Evolutionary conservation across 306 rosid genomes (phyloP), one percentile per base, ranked within the genome.

Genomic region (Lotus japonicus): DNA sequence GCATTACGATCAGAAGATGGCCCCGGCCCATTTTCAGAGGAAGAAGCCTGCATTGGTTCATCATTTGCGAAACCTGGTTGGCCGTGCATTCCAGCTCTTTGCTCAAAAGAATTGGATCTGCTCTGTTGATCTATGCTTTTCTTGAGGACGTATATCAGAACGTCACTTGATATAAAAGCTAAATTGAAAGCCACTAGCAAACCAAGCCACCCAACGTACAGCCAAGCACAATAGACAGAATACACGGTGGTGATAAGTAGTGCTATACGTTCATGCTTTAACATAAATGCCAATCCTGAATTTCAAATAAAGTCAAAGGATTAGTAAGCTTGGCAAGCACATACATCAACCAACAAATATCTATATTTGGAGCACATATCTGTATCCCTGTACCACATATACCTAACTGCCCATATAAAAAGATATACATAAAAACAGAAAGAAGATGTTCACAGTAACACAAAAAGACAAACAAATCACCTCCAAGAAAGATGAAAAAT

Each of bases 141-240:
- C 92, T 90, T 95, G 79, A 95, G 89, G 76, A 81, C 70, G 87
- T 95, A 84, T 53, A 95, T 78, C 77, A 95, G 76, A 72, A 80
- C 58, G 79, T 95, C 99, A 46, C 95, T 88, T n/a, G 99, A 87
- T 73, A 95, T 50, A 72, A 95, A 90, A 70, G 99, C 84, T 46
- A 95, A 80, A 82, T 87, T 95, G 66, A 90, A 84, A 73, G 89
- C 88, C 65, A 90, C 45, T 21, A 85, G 78, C 85, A 95, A 71
- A 54, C 96, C 87, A 68, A 90, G 83, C 97, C 97, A 95, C 70
- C 99, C 99, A 80, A 71, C 86, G n/a, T 83, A 88, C 62, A 78
- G 58, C 99, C 92, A 85, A 72, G 88, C 96, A 87, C 91, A 90
- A 61, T 84, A 95, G 63, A 90, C 77, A 15, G 99, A 90, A 71